A percentile compares a stretch with the other conserved stretches of the same genome.
Evolutionary conservation across 1,284 basidiomycete genomes (phyloP).

Genomic region (Singerocomus inundabilis): DNA sequence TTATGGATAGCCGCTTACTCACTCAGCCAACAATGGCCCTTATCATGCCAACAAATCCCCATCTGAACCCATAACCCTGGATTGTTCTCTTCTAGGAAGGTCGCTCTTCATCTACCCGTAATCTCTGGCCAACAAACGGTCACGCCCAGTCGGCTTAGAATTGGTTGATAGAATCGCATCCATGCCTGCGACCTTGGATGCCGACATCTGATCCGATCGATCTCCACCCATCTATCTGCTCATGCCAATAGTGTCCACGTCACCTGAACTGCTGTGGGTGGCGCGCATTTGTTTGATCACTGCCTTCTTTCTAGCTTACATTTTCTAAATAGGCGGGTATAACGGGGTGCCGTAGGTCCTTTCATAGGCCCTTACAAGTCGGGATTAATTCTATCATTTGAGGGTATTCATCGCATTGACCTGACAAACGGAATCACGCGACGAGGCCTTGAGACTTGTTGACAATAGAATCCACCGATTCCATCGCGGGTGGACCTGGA

Average conservation of each 20-base stretch:
- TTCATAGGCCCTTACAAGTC: slow-evolving; percentile 3
- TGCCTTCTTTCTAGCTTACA: not conserved
- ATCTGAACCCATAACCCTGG: not conserved
- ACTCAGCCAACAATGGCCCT: not conserved
- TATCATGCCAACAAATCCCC: not conserved
- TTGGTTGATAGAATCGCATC: not conserved
- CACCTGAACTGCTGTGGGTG: slow-evolving; percentile 5
- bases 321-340: slow-evolving; percentile 15
- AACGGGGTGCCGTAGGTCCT: slow-evolving; percentile 28
- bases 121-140: not conserved
- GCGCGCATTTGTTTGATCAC: not conserved
- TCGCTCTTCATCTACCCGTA: not conserved
- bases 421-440: slow-evolving; percentile 10
- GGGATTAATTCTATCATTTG: not conserved
- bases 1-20: slow-evolving; percentile 5
- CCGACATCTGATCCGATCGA: slow-evolving; percentile 24
- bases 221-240: slow-evolving; percentile 14
- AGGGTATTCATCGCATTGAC: slow-evolving; percentile 4
- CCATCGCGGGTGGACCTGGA: not conserved
- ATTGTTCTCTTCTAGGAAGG: not conserved
- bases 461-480: not conserved
- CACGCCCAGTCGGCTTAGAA: not conserved
- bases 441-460: slow-evolving; percentile 14
- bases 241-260: slow-evolving; percentile 7
- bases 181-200: not conserved